Evolutionary conservation across 2,329 filamentous ascomycete species (phyloP), one percentile per base, ranked within the genome.

Genomic region (Claviceps quebecensis): DNA sequence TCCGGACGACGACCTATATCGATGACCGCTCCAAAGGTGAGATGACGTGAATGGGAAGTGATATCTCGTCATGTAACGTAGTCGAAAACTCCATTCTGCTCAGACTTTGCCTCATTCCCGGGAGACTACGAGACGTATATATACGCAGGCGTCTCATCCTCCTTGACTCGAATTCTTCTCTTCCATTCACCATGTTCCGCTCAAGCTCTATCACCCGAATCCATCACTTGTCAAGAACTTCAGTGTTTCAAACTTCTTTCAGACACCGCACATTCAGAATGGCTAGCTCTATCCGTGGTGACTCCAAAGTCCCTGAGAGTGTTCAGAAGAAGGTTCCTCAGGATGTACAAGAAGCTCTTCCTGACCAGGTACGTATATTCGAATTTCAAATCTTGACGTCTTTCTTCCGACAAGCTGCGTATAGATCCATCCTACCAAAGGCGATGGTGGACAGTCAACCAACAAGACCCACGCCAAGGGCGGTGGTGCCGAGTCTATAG

Each of bases 371-470:
- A 40, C 11, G 16, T 26, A 16, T 13, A 29, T 13, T 45, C 23
- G 3, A 45, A 26, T 29, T 4, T n/a, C 16, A 11, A 53, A 1
- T 56, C 51, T 8, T 0, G 5, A 1, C 11, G 6, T 19, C 3
- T 26, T 26, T 13, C 11, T 16, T 23, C 8, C 26, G 7, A 16
- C n/a, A 16, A 23, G 14, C 0, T 16, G 6, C 13, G 5, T 14
- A 13, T 4, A 61, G 59, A 36, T 61, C 9, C 59, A 61, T 3
- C 57, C 59, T 2, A 61, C 59, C 1, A 53, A 47, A 0, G 47
- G 52, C 6, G 52, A 56, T 1, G 51, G 54, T 7, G 56, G 52
- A 1, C 53, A 59, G 40, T 57, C 55, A 0, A 56, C 54, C 11
- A 54, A 55, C 13, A 47, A 55, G 14, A 52, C 58, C 1, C 58